Evolutionary conservation across 83 land plant species (phyloP), one percentile per base, ranked within the genome.

Genomic region (Diphasiastrum complanatum): DNA sequence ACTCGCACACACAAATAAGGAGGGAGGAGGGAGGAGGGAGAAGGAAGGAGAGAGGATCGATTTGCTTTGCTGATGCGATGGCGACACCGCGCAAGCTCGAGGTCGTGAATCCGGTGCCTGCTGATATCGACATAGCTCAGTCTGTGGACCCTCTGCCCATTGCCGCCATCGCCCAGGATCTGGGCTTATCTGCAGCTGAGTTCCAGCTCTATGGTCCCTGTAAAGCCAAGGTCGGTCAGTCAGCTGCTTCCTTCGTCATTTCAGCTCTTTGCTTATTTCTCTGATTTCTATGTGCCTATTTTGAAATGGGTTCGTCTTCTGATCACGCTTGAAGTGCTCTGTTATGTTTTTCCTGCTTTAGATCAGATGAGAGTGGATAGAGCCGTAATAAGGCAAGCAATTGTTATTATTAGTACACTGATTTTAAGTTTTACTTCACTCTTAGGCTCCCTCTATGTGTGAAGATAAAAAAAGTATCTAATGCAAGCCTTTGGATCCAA

Each of bases 111-210:
- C 99, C 96, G 4, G 96, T 86, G 1, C 99, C 99, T 24, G 83
- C 96, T 0, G 99, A 93, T 58, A 89, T 89, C 28, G 96, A 89
- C 80, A 75, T 93, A 36, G 99, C 99, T 40, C 85, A 89, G 63
- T 89, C 96, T 23, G 91, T 89, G 16, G 77, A 78, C 65, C 85
- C 99, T 0, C 67, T 85, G 33, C 99, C 80, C 68, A 89, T 93
- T 62, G 64, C 86, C 12, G 78, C 67, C 74, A 85, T 93, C 54
- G 96, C 99, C 0, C 33, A 81, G 33, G 77, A 72, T 32, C 84
- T 93, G 31, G 79, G 77, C 62, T 79, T 93, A 30, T 51, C 34
- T 4, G 70, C 91, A 31, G 35, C 65, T 10, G 86, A 93, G 24
- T 85, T 87, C 61, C 91, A 93, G 46, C 82, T 78, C 34, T 93